Conservation (phyloP, 169 alveolate species). For the Ichthyophthirius multifiliis region DNA sequence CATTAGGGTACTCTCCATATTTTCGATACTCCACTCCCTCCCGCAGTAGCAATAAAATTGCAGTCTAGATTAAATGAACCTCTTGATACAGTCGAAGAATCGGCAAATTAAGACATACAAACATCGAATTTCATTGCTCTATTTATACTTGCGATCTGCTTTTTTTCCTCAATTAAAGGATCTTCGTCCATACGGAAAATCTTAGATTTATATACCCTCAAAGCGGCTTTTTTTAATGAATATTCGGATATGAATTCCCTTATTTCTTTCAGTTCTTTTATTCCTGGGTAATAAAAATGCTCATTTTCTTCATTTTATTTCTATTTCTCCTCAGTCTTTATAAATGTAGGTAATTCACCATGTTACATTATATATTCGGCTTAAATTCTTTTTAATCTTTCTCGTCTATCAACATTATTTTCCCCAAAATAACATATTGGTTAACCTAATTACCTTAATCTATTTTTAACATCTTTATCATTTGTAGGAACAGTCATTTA, state of each 20-base stretch:
- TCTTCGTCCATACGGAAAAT: conserved; percentile 37
- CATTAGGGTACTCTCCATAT: conserved; percentile 70
- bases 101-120: conserved; percentile 70
- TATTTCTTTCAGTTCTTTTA: conserved; percentile 53
- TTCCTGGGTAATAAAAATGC: conserved; percentile 74
- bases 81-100: conserved; percentile 63
- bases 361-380: conserved; percentile 38
- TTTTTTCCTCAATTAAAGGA: conserved; percentile 47
- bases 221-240: conserved; percentile 58
- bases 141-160: conserved; percentile 24
- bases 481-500: conserved; percentile 42
- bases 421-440: conserved; percentile 57
- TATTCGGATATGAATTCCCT: conserved; percentile 62
- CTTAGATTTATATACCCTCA: conserved; percentile 50
- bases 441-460: conserved; percentile 44
- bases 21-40: conserved; percentile 83
- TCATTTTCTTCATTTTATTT: conserved; percentile 61
- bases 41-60: conserved; percentile 71
- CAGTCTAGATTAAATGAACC: conserved; percentile 71
- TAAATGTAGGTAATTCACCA: conserved; percentile 56
- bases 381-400: conserved; percentile 44
- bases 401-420: conserved; percentile 59
- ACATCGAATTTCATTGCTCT: conserved; percentile 55
- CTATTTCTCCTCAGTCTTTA: conserved; percentile 17
- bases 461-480: conserved; percentile 37